Percentiles rank a stretch among this genome's conserved stretches.
phyloP scores from a whole-genome alignment of 2,329 filamentous ascomycete genomes.

The Sclerotinia minor region DNA sequence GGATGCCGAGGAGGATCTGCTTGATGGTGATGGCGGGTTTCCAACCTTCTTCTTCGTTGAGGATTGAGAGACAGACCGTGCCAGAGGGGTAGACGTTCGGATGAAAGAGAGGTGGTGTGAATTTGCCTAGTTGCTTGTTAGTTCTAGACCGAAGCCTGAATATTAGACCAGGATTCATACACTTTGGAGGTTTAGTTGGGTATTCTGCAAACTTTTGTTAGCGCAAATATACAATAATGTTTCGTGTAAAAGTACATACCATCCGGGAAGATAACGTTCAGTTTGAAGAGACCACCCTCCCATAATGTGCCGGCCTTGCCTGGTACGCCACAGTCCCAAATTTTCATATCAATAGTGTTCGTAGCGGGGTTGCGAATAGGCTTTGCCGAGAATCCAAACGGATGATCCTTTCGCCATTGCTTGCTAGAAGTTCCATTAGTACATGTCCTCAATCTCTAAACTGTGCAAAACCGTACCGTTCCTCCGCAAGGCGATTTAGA shows the following conservation, averaged over 20 bases:
- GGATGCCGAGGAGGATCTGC: constrained; percentile 93
- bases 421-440: constrained; percentile 50
- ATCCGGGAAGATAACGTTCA: constrained; percentile 90
- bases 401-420: constrained; percentile 95
- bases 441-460: background rate
- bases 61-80: constrained; percentile 92
- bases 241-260: constrained; percentile 55
- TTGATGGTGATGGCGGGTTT: constrained; percentile 98
- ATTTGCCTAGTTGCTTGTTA: constrained; percentile 66
- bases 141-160: constrained; percentile 31
- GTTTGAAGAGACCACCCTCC: constrained; percentile 96
- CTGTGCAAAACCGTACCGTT: constrained; percentile 44
- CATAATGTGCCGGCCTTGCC: constrained; percentile 96
- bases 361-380: constrained; percentile 71
- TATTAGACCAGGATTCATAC: constrained; percentile 53
- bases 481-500: constrained; percentile 82
- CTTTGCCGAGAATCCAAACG: constrained; percentile 95
- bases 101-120: constrained; percentile 92
- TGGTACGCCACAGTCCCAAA: constrained; percentile 95
- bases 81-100: constrained; percentile 98
- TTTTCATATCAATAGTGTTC: constrained; percentile 86
- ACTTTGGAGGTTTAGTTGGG: constrained; percentile 97
- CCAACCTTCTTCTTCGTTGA: constrained; percentile 99
- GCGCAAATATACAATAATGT: constrained; percentile 17
- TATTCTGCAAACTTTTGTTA: constrained; percentile 66